Conservation (phyloP, 2,329 filamentous ascomycete genomes). For the Aspergillus ruber region DNA sequence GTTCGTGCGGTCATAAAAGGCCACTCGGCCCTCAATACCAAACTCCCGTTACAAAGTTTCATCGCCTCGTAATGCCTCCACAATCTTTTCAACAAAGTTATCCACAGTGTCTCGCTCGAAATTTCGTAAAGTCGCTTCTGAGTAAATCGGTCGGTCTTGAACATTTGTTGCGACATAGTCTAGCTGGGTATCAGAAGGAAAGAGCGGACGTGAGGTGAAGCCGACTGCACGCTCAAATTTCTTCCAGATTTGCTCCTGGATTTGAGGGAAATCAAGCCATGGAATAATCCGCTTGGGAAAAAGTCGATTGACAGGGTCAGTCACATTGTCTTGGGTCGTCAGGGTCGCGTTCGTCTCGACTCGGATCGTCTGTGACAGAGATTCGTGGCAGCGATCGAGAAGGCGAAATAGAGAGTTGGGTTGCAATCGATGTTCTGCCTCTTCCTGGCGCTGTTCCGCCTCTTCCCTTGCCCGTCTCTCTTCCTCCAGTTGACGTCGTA, state of each 20-base stretch:
- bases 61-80: background rate
- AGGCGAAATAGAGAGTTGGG: constrained; percentile 14
- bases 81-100: constrained; percentile 15
- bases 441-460: too few species aligned
- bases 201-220: constrained; percentile 14
- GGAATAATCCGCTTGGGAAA: constrained; percentile 14
- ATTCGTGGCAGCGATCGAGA: constrained; percentile 18
- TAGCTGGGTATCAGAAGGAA: constrained; percentile 12
- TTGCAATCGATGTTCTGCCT: constrained; percentile 13
- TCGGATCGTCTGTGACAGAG: constrained; percentile 15
- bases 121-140: constrained; percentile 13
- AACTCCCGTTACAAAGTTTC: constrained; percentile 11
- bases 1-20: constrained; percentile 12
- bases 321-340: constrained; percentile 18
- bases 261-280: constrained; percentile 18
- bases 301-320: constrained; percentile 13
- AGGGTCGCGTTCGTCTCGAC: constrained; percentile 16
- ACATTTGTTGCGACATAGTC: constrained; percentile 12
- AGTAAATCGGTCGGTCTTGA: constrained; percentile 15
- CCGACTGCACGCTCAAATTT: constrained; percentile 9
- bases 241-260: constrained; percentile 17
- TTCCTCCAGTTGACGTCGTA: constrained; percentile 3
- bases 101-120: constrained; percentile 11
- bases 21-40: constrained; percentile 10
- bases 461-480: constrained; percentile 3